Conservation (phyloP, 352 stramenopile species). For the Phytophthora litchii region DNA sequence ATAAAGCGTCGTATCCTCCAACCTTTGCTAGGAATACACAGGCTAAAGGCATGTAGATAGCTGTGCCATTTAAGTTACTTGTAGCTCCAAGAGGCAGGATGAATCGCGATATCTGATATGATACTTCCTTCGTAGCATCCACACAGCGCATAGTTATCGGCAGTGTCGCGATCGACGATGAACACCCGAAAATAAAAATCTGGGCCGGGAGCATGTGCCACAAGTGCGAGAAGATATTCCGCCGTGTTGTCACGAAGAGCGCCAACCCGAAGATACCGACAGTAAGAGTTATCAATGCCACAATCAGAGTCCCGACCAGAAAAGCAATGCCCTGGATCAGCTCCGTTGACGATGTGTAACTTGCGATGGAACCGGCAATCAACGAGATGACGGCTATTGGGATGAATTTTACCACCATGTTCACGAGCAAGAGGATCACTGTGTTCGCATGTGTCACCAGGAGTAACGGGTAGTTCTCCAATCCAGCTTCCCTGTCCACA, state of each 20-base stretch:
- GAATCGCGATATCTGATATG: conserved; percentile 61
- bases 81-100: conserved; percentile 71
- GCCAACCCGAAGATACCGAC: conserved; percentile 57
- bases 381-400: conserved; percentile 78
- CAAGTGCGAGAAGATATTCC: conserved; percentile 75
- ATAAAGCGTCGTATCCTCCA: conserved; percentile 49
- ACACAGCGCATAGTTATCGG: conserved; percentile 81
- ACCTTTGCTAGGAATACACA: conserved; percentile 81
- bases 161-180: conserved; percentile 81
- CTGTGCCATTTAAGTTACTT: conserved; percentile 77
- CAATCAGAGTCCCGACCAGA: conserved; percentile 50
- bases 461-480: conserved; percentile 72
- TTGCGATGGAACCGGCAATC: conserved; percentile 66
- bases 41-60: conserved; percentile 73
- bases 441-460: conserved; percentile 71
- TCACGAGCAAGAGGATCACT: conserved; percentile 74
- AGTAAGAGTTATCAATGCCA: conserved; percentile 52
- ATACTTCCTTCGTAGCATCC: conserved; percentile 68
- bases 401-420: conserved; percentile 69
- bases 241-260: conserved; percentile 60
- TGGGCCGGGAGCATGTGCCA: conserved; percentile 72
- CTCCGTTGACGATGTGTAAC: conserved; percentile 49
- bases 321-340: conserved; percentile 59
- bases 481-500: conserved; percentile 48
- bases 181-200: conserved; percentile 80